Conservation (phyloP, 2,329 filamentous ascomycete species). For the Nannizziopsis barbatae region DNA sequence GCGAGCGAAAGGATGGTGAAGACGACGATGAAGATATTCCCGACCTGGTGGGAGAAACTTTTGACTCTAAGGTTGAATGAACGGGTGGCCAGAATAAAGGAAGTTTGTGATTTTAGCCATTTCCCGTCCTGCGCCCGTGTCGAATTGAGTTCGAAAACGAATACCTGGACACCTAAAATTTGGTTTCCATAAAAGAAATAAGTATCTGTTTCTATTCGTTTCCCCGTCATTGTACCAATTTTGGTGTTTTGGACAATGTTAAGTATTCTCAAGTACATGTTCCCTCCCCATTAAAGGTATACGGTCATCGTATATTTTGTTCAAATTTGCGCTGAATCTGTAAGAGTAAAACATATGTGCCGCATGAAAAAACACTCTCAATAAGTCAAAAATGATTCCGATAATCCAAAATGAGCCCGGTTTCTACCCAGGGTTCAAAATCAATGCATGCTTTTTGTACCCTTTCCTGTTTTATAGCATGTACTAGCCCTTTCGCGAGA, state of each 20-base stretch:
- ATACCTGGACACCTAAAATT: neutral
- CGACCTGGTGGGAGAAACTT: conserved; percentile 94
- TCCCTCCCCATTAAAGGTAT: neutral
- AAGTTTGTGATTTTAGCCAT: conserved; percentile 9
- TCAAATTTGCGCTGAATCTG: neutral
- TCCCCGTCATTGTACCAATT: neutral
- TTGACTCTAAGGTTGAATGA: conserved; percentile 96
- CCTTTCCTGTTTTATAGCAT: neutral
- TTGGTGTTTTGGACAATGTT: neutral
- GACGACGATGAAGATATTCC: conserved; percentile 82
- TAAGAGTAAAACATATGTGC: too few species aligned
- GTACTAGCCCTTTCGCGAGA: conserved; percentile 16
- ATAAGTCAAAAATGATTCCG: too few species aligned
- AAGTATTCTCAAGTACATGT: neutral
- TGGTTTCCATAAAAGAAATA: neutral
- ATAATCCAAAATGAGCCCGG: too few species aligned
- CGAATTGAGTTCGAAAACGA: conserved; percentile 2
- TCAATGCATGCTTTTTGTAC: neutral
- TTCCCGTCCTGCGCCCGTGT: neutral
- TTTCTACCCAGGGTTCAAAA: too few species aligned
- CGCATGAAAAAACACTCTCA: too few species aligned
- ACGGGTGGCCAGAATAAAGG: neutral
- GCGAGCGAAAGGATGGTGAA: conserved; percentile 56
- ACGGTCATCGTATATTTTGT: neutral
- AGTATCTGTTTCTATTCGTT: neutral